Conservation (phyloP, 1,284 basidiomycete genomes). For the Boletellus deceptivus region DNA sequence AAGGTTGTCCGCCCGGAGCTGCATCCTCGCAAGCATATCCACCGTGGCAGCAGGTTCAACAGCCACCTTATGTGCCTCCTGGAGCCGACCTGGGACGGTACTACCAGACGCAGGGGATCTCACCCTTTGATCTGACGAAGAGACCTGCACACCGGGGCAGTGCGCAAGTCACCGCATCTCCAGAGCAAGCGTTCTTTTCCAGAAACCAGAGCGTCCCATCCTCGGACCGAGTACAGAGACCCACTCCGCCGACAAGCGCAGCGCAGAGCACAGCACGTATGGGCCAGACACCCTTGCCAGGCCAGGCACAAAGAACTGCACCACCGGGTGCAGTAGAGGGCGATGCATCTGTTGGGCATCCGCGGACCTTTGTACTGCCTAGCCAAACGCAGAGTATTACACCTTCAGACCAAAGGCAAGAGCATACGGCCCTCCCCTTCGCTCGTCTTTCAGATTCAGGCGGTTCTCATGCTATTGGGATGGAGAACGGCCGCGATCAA, state of each 20-base stretch:
- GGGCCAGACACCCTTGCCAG: too few relatives aligned
- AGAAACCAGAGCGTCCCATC: neutral
- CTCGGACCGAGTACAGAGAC: neutral
- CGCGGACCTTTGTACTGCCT: neutral
- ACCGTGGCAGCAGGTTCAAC: slow-evolving; percentile 11
- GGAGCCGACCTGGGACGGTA: neutral
- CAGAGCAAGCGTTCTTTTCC: neutral
- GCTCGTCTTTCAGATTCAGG: neutral
- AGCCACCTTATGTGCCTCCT: neutral
- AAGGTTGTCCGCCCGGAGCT: neutral
- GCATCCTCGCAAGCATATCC: slow-evolving; percentile 8
- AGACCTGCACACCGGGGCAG: neutral
- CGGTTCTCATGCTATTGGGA: neutral
- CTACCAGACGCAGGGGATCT: neutral
- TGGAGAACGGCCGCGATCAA: neutral
- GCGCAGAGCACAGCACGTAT: neutral
- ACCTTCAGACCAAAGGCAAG: neutral
- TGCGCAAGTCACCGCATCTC: neutral
- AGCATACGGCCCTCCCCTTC: neutral
- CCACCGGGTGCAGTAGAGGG: neutral
- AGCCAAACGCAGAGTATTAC: neutral
- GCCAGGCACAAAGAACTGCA: neutral
- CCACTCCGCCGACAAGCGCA: neutral
- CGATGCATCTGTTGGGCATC: neutral
- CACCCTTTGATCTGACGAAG: slow-evolving; percentile 4